Evolutionary conservation across 2,329 filamentous ascomycete species (phyloP).

Genomic region (Venturia aucupariae): DNA sequence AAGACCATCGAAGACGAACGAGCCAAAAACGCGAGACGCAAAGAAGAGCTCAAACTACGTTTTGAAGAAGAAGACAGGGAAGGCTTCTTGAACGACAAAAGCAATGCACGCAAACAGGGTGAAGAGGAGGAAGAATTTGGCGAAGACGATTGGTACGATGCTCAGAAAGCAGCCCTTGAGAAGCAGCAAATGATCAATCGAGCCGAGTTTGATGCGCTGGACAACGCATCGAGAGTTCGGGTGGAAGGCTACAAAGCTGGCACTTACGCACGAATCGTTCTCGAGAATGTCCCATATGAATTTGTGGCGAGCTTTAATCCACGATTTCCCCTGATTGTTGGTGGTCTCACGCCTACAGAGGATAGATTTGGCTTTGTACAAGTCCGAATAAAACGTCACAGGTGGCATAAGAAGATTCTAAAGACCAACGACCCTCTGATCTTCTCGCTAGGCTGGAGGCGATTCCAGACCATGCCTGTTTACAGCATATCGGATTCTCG

Average conservation of each 20-base stretch:
- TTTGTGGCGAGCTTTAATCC: conserved; percentile 78
- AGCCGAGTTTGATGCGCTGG: conserved; percentile 79
- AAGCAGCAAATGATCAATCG: conserved; percentile 97
- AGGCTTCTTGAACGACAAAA: conserved; percentile 85
- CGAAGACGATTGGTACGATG: conserved; percentile 98
- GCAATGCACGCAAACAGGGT: conserved; percentile 61
- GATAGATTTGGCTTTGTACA: conserved; percentile 94
- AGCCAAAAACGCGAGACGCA: conserved; percentile 79
- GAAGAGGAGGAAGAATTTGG: conserved; percentile 75
- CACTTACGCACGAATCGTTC: conserved; percentile 83
- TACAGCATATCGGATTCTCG: conserved; percentile 94
- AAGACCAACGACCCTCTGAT: conserved; percentile 98
- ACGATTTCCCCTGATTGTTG: conserved; percentile 74
- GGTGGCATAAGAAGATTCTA: conserved; percentile 98
- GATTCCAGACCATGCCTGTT: conserved; percentile 85
- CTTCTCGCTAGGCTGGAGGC: conserved; percentile 90
- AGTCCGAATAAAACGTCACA: conserved; percentile 89
- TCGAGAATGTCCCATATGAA: conserved; percentile 83
- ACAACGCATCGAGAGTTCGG: conserved; percentile 69
- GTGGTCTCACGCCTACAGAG: conserved; percentile 86
- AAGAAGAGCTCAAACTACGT: conserved; percentile 86
- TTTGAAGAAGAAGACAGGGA: conserved; percentile 99
- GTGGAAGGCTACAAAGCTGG: conserved; percentile 89
- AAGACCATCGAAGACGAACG: conserved; percentile 73
- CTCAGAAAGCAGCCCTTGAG: conserved; percentile 87